A percentile compares a stretch with the other conserved stretches of the same genome.
Conservation (phyloP, 2,329 filamentous ascomycete genomes). For the Fusarium fujikuroi region DNA sequence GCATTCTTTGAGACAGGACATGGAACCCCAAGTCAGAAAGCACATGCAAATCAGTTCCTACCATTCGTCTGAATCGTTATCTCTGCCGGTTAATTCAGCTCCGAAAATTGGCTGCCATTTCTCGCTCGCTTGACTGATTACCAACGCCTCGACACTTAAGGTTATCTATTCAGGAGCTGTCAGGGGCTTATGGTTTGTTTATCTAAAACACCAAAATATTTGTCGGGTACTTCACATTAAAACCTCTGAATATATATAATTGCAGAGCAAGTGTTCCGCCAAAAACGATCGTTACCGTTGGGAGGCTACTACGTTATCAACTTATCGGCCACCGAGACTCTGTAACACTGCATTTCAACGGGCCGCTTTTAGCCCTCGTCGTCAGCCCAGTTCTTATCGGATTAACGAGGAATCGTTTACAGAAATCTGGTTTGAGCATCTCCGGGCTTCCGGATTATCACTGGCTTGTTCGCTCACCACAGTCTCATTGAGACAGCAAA, state of each 20-base stretch:
- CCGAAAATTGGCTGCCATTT: slow-evolving; percentile 2
- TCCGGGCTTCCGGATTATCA: slow-evolving; percentile 40
- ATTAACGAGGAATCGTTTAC: slow-evolving; percentile 25
- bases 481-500: slow-evolving; percentile 24
- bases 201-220: neutral
- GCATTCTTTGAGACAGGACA: slow-evolving; percentile 25
- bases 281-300: neutral
- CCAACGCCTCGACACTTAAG: neutral
- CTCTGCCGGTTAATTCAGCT: slow-evolving; percentile 13
- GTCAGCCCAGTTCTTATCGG: slow-evolving; percentile 38
- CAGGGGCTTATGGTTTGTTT: slow-evolving; percentile 1
- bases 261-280: neutral
- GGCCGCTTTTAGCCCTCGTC: slow-evolving; percentile 31
- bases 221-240: neutral
- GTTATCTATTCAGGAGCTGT: neutral
- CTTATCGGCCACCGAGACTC: slow-evolving; percentile 23
- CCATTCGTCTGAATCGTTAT: slow-evolving; percentile 17
- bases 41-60: slow-evolving; percentile 6
- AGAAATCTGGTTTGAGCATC: slow-evolving; percentile 33
- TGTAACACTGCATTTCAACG: slow-evolving; percentile 19
- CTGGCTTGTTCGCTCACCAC: slow-evolving; percentile 17
- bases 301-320: slow-evolving; percentile 7
- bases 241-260: neutral
- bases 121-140: slow-evolving; percentile 22
- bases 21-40: slow-evolving; percentile 6